These are phyloP conservation scores for Trichoderma sp. DNA, from an alignment of 2,329 filamentous ascomycete genomes.

Conservation along the genomic window DNA sequence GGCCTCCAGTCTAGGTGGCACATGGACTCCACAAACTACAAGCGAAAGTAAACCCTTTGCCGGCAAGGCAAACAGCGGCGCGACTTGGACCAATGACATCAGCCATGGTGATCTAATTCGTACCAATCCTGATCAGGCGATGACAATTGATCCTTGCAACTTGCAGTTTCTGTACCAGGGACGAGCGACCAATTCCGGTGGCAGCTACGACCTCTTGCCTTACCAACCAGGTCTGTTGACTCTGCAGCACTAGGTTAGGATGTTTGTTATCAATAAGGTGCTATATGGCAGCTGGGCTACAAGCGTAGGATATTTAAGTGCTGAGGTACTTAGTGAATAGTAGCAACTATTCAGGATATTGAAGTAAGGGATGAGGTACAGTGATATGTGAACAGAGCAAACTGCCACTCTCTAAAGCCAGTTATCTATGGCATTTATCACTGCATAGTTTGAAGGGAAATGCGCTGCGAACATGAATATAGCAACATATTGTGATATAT, in stretches of 20 bases:
- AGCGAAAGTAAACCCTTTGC: constrained; percentile 1
- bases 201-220: background rate
- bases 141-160: constrained; percentile 5
- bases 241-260: background rate
- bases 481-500: too few species aligned
- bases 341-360: background rate
- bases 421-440: background rate
- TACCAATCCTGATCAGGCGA: constrained; percentile 4
- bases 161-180: constrained; percentile 6
- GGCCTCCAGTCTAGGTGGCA: background rate
- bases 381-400: background rate
- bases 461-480: too few species aligned
- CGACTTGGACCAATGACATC: constrained; percentile 9
- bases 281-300: background rate
- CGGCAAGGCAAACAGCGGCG: constrained; percentile 11
- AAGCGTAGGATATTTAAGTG: background rate
- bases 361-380: background rate
- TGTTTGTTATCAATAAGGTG: background rate
- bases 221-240: constrained; percentile 5
- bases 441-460: too few species aligned
- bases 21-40: constrained; percentile 4
- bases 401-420: background rate
- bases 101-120: constrained; percentile 6
- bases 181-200: background rate
- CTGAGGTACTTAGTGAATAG: background rate